Evolutionary conservation across 306 rosid genomes (phyloP), one percentile per base, ranked within the genome.

Genomic region (Pterocarpus santalinus): DNA sequence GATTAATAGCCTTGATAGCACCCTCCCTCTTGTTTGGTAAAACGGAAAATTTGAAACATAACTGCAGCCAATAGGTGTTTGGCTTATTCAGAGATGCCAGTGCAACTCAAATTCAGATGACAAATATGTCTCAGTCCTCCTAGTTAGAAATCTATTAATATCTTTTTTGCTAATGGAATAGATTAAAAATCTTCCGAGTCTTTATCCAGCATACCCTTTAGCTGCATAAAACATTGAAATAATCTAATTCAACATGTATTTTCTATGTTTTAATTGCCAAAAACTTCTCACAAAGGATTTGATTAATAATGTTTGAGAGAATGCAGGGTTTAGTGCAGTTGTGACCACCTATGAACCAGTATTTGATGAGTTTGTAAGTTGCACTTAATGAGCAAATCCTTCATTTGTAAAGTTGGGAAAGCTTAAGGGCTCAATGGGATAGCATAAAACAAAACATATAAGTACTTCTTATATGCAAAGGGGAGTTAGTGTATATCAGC

Each of bases 41-140:
- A 67, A 41, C 9, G 3, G 43, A 30, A 36, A 53, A n/a, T 38
- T 13, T 30, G 39, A 60, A 80, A 22, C 61, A 5, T 7, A 44
- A 66, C 72, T 46, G 8, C 65, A 22, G 33, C 28, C 16, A 43
- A 36, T 55, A 8, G 36, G 63, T 38, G 28, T 22, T 22, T 66
- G 52, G 61, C 36, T 77, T 65, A 30, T 39, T 41, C 53, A 41
- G 68, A 44, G 35, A 57, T 46, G 33, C 36, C 22, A n/a, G 9
- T 41, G 75, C 0, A 76, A 51, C 49, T 34, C 22, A 53, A 28
- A 68, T 49, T 75, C 51, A 30, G 78, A 82, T 70, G 11, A 30
- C 47, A 30, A 33, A 34, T 68, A 39, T 72, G 41, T 43, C 22
- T 71, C 11, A 2, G 69, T 65, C 13, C 5, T 65, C 66, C 41